Percentiles rank a stretch among this genome's conserved stretches.
Evolutionary conservation across 345 rosid genomes (phyloP).

Genomic region (Gossypium turneri): DNA sequence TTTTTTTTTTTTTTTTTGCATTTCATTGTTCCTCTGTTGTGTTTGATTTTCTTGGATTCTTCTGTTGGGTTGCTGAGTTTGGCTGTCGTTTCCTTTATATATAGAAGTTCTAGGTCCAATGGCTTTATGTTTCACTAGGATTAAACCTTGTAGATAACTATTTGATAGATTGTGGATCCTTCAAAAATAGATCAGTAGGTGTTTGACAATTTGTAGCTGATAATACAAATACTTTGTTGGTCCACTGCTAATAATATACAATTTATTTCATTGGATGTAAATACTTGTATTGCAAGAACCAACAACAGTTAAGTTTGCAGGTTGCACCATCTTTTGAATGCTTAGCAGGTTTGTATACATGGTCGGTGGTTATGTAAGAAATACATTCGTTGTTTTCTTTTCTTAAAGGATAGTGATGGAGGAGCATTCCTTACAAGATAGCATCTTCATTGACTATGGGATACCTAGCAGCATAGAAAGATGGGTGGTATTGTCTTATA

Average conservation of each 20-base stretch:
- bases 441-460: neutral
- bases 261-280: neutral
- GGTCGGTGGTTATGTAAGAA: neutral
- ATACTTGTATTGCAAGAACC: neutral
- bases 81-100: too few relatives aligned
- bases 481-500: neutral
- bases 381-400: too few relatives aligned
- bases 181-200: slow-evolving; percentile 34
- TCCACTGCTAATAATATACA: neutral
- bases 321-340: slow-evolving; percentile 13
- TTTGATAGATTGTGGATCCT: slow-evolving; percentile 59
- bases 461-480: neutral
- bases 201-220: slow-evolving; percentile 49
- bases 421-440: neutral
- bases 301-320: slow-evolving; percentile 12
- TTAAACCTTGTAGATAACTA: slow-evolving; percentile 1
- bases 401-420: too few relatives aligned
- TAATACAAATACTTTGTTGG: slow-evolving; percentile 9
- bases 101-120: too few relatives aligned
- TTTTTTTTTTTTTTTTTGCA: too few relatives aligned
- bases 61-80: too few relatives aligned
- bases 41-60: too few relatives aligned
- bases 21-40: too few relatives aligned
- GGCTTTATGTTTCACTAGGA: neutral
- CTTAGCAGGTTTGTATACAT: slow-evolving; percentile 2